Conservation (phyloP, 163 green algal species). For the Chlamydomonas reinhardtii region DNA sequence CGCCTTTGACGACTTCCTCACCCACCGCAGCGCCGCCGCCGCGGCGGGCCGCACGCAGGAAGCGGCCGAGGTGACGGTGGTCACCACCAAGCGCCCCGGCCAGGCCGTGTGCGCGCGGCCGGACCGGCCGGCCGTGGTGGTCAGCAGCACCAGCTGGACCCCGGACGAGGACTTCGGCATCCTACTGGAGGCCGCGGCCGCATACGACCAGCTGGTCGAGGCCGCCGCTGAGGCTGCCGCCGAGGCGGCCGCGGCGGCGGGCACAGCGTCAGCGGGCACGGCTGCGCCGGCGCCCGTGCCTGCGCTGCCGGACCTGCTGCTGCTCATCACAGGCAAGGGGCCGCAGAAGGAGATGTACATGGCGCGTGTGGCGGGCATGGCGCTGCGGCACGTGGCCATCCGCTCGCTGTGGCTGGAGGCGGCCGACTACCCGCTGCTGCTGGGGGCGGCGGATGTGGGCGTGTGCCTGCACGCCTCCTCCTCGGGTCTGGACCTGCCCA, state of each 20-base stretch:
- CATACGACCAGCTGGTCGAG: conserved; percentile 76
- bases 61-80: conserved; percentile 20
- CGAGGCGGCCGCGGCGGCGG: no score
- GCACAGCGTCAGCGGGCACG: background rate
- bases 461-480: conserved; percentile 95
- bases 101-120: conserved; percentile 28
- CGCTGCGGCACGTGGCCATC: conserved; percentile 81
- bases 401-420: conserved; percentile 91
- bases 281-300: background rate
- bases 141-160: conserved; percentile 98
- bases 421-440: conserved; percentile 91
- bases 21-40: background rate
- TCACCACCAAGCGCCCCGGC: background rate
- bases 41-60: conserved; percentile 4
- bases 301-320: conserved; percentile 73
- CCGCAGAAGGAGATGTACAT: conserved; percentile 83
- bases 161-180: conserved; percentile 97
- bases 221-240: no score
- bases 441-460: conserved; percentile 93
- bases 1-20: conserved; percentile 50
- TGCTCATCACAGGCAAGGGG: conserved; percentile 91
- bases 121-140: conserved; percentile 85
- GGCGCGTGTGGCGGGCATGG: conserved; percentile 63
- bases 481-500: conserved; percentile 96
- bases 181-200: conserved; percentile 84